phyloP scores from a whole-genome alignment of 805 yeast genomes.

The Priceomyces fermenticarens region DNA sequence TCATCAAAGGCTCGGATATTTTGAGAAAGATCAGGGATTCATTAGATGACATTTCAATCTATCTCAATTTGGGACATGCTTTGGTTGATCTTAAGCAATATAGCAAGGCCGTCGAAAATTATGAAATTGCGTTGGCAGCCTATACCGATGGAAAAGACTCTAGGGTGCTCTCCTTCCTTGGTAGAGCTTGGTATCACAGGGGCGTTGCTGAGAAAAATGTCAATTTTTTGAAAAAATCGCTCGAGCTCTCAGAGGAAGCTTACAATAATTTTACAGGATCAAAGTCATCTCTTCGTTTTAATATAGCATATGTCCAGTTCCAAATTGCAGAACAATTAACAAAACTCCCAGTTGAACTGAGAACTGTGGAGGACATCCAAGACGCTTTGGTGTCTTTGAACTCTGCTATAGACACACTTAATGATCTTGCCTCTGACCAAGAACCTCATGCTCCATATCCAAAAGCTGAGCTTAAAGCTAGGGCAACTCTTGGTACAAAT shows the following conservation, averaged over 20 bases:
- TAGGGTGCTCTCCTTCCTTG: slow-evolving; percentile 66
- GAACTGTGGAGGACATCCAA: slow-evolving; percentile 62
- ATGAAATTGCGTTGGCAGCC: slow-evolving; percentile 72
- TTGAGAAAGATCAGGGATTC: slow-evolving; percentile 89
- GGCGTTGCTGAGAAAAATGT: slow-evolving; percentile 66
- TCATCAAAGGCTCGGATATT: slow-evolving; percentile 76
- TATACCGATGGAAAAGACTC: slow-evolving; percentile 64
- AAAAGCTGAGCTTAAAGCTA: slow-evolving; percentile 71
- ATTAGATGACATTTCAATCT: slow-evolving; percentile 76
- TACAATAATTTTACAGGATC: slow-evolving; percentile 38
- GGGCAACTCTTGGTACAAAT: slow-evolving; percentile 81
- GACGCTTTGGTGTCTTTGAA: slow-evolving; percentile 54
- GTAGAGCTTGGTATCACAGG: slow-evolving; percentile 84
- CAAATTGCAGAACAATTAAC: slow-evolving; percentile 82
- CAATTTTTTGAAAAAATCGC: slow-evolving; percentile 56
- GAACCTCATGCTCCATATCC: slow-evolving; percentile 72
- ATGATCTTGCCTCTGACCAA: slow-evolving; percentile 51
- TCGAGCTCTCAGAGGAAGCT: slow-evolving; percentile 63
- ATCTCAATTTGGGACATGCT: slow-evolving; percentile 85
- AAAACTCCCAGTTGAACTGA: slow-evolving; percentile 53
- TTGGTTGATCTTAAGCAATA: slow-evolving; percentile 77
- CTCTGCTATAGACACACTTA: slow-evolving; percentile 59
- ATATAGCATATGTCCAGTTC: slow-evolving; percentile 78
- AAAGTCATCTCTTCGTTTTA: slow-evolving; percentile 54
- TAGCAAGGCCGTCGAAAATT: slow-evolving; percentile 83